Evolutionary conservation across 306 rosid species (phyloP), one percentile per base, ranked within the genome.

Genomic region (Gleditsia sinensis): DNA sequence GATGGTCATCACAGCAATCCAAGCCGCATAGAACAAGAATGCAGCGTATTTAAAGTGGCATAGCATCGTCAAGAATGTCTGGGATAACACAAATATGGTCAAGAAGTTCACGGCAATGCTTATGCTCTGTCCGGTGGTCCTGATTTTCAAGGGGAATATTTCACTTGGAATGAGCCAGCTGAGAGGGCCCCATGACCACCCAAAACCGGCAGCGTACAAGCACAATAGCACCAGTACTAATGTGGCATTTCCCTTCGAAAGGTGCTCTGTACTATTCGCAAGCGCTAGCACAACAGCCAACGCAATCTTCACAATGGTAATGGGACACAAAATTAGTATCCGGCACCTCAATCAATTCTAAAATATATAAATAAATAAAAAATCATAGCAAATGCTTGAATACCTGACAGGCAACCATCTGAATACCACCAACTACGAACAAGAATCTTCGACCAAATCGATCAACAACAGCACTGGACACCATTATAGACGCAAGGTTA

Each of bases 121-220:
- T 20, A 90, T 69, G 86, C 96, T 86, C 57, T 88, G 93, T 14
- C 96, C 90, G 0, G 79, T 67, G 33, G 83, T 43, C 17, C 96
- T 74, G 12, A 90, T 84, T 20, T 83, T 86, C 69, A 77, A 32
- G 14, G 96, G 96, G 12, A 82, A 88, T 17, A 90, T 90, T 40
- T 90, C 96, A 58, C 88, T 90, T 2, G 96, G 89, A 48, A 90
- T 67, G 30, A 90, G 91, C 96, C 96, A 90, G 30, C 51, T 71
- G 7, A 90, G 78, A 14, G 93, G 93, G 0, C 96, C 93, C 96
- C 96, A 88, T 6, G 93, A 88, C 88, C 87, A 84, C 60, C 90
- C 93, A 60, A 88, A 90, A 30, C 93, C 96, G 4, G 85, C 93
- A 2, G 88, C 83, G 43, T 86, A 88, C 1, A 71, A 10, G 55